phyloP scores from a whole-genome alignment of 345 rosid genomes.

The Brassica incana region DNA sequence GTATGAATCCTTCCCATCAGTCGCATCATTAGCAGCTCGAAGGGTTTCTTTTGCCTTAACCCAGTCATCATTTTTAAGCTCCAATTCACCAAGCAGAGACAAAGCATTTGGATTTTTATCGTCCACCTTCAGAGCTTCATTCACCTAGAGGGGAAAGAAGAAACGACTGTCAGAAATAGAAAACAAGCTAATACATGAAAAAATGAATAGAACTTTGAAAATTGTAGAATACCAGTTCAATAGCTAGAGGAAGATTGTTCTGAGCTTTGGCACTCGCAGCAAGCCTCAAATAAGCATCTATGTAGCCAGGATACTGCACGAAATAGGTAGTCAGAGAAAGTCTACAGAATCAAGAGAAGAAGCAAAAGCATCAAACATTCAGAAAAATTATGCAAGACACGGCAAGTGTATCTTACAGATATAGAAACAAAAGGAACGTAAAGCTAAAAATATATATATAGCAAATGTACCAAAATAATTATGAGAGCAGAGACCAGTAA shows the following conservation, averaged over 20 bases:
- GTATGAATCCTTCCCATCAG: conserved; percentile 96
- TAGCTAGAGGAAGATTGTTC: conserved; percentile 85
- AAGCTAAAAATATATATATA: no score
- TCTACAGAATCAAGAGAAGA: conserved; percentile 3
- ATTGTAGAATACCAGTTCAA: conserved; percentile 73
- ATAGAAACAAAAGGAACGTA: background rate
- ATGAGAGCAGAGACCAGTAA: no score
- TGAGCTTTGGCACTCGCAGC: conserved; percentile 89
- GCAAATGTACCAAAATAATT: no score
- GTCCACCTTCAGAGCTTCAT: conserved; percentile 88
- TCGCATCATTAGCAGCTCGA: conserved; percentile 93
- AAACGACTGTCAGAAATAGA: conserved; percentile 6
- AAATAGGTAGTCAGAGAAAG: conserved; percentile 19
- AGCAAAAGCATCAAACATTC: conserved; percentile 21
- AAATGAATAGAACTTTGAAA: conserved; percentile 7
- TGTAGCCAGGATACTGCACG: conserved; percentile 81
- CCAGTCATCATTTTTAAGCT: conserved; percentile 99
- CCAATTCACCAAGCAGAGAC: conserved; percentile 95
- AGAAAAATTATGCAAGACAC: background rate
- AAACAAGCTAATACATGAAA: conserved; percentile 1
- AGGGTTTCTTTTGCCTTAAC: conserved; percentile 98
- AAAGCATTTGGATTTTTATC: conserved; percentile 83
- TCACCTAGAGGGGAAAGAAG: conserved; percentile 52
- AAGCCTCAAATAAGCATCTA: conserved; percentile 93
- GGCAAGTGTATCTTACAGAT: conserved; percentile 1